Base-by-base conservation (phyloP, 495 filamentous ascomycete genomes). In the Tirmania nivea region DNA sequence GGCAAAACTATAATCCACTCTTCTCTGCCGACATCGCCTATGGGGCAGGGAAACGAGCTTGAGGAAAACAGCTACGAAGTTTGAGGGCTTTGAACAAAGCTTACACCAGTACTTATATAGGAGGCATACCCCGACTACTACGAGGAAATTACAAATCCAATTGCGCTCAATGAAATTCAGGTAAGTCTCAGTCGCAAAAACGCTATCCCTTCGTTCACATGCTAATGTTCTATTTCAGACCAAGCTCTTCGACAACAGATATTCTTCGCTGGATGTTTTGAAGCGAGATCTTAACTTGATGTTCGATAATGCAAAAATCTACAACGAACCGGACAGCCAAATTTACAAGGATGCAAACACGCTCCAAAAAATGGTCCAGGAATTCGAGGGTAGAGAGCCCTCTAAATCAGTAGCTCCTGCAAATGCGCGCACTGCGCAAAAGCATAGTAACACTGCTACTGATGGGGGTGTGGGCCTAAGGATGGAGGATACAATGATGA, bases 141-240 rank as follows among this genome's bases (percentile, higher is more conserved):
- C 62, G 62, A 71, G 49, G 63, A 68, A 57, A 75, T 74, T 51
- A 66, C 62, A 35, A 65, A 74, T 11, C 76, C 76, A 8, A 70
- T 79, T 37, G 71, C 77, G 1, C 59, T 79, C 52, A 70, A 76
- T 49, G 72, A 69, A n/a, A 73, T 79, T 34, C 72, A 76, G 62
- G 62, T 65, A 39, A n/a, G 57, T 50, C n/a, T n/a, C n/a, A n/a
- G n/a, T n/a, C n/a, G n/a, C n/a, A n/a, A 3, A 7, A 31, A 31
- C 25, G 25, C 25, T 31, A 31, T 31, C 25, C 7, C 25, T 31
- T 31, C 25, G 7, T 3, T 31, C 39, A 52, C 25, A 31, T 31
- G 2, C 25, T 31, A 31, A 31, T 31, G 25, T 1, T 31, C 25
- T 7, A 31, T 12, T 17, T 25, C 42, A 64, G 62, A 42, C 54